Evolutionary conservation across 2,329 filamentous ascomycete species (phyloP).

Genomic region (Thelonectria olida): DNA sequence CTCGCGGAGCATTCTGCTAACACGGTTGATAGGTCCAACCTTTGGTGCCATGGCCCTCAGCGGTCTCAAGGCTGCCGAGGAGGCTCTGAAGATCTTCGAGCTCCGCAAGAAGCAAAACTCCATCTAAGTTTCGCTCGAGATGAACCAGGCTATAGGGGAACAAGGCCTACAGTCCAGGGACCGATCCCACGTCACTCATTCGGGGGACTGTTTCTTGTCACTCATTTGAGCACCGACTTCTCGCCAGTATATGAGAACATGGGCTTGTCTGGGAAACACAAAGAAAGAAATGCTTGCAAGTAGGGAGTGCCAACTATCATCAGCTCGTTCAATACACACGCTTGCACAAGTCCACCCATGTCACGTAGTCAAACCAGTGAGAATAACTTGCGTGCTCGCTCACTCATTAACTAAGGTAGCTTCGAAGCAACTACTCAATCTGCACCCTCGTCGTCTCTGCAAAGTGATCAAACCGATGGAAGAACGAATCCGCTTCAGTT

Average conservation of each 20-base stretch:
- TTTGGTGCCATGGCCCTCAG: constrained; percentile 90
- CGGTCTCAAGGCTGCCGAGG: constrained; percentile 91
- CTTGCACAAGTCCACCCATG: background rate
- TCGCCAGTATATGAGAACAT: background rate
- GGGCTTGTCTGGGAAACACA: background rate
- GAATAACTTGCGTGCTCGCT: too few relatives aligned
- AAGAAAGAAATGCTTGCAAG: background rate
- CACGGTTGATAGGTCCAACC: constrained; percentile 66
- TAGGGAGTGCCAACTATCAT: background rate
- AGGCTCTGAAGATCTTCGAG: constrained; percentile 81
- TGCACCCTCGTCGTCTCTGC: background rate
- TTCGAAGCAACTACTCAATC: constrained; percentile 1
- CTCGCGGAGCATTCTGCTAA: background rate
- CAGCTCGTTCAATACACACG: background rate
- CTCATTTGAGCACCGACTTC: constrained; percentile 18
- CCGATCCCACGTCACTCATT: constrained; percentile 25
- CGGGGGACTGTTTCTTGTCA: constrained; percentile 15
- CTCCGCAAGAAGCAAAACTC: constrained; percentile 80
- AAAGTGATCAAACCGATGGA: constrained; percentile 8
- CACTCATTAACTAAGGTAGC: too few relatives aligned
- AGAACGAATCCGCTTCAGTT: background rate
- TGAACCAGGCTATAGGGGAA: background rate
- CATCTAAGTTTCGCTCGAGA: constrained; percentile 49
- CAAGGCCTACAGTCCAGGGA: background rate
- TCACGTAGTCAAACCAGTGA: too few relatives aligned